Evolutionary conservation across 768 basidiomycete species (phyloP).

Genomic region (Boletus fagicola): DNA sequence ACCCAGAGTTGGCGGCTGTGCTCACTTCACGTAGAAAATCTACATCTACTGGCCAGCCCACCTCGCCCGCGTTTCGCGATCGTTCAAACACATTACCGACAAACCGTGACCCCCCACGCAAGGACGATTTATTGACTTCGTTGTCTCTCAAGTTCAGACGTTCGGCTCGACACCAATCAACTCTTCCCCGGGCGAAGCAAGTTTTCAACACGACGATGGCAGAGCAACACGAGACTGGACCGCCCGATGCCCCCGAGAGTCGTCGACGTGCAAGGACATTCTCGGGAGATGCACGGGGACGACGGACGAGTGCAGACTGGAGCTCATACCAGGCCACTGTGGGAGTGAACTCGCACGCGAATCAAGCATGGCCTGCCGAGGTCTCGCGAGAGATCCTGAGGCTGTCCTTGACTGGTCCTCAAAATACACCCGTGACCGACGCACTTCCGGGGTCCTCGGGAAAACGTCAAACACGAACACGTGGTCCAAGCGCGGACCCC

Average conservation of each 20-base stretch:
- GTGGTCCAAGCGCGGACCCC: slow-evolving; percentile 21
- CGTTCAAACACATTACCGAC: slow-evolving; percentile 26
- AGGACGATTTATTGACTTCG: slow-evolving; percentile 22
- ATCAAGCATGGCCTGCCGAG: slow-evolving; percentile 55
- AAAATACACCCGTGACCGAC: slow-evolving; percentile 7
- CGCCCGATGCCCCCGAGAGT: neutral
- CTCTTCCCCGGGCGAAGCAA: slow-evolving; percentile 28
- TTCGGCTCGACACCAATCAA: slow-evolving; percentile 28
- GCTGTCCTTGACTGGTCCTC: slow-evolving; percentile 37
- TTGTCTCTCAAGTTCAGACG: slow-evolving; percentile 27
- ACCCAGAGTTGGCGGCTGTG: slow-evolving; percentile 30
- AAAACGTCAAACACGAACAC: slow-evolving; percentile 16
- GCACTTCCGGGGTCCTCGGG: slow-evolving; percentile 25
- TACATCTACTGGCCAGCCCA: slow-evolving; percentile 4
- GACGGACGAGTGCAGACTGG: slow-evolving; percentile 60
- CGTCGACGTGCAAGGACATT: slow-evolving; percentile 26
- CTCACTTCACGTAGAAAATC: slow-evolving; percentile 23
- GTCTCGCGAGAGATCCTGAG: slow-evolving; percentile 56
- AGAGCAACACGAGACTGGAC: slow-evolving; percentile 8
- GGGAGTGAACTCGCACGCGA: slow-evolving; percentile 27
- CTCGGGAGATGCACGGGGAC: slow-evolving; percentile 37
- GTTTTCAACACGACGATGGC: slow-evolving; percentile 2
- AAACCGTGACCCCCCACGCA: slow-evolving; percentile 12
- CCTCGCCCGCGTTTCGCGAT: slow-evolving; percentile 15
- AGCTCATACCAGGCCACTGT: slow-evolving; percentile 47